phyloP scores from a whole-genome alignment of 768 basidiomycete genomes.

The Suillus plorans region DNA sequence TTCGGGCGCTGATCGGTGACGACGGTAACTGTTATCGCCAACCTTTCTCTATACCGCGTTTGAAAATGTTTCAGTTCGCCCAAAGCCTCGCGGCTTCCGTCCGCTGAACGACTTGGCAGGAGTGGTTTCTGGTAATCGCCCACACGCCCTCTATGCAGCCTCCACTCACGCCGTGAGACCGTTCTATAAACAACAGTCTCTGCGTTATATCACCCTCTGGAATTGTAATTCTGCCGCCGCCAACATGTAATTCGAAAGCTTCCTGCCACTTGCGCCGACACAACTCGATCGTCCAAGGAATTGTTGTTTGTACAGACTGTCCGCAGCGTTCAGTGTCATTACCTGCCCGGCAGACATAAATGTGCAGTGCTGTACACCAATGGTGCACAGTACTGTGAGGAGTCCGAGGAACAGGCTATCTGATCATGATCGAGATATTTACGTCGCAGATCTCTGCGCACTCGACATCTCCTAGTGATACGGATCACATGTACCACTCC shows the following conservation, averaged over 20 bases:
- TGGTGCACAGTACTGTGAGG: background rate
- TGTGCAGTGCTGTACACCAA: background rate
- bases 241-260: background rate
- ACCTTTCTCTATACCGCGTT: background rate
- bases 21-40: background rate
- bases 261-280: background rate
- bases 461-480: background rate
- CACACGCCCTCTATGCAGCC: background rate
- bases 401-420: background rate
- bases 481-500: background rate
- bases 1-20: background rate
- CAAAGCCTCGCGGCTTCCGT: background rate
- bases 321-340: background rate
- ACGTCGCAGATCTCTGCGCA: background rate
- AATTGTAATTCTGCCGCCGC: background rate
- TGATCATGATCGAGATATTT: background rate
- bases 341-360: background rate
- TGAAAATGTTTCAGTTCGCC: background rate
- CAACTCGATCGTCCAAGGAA: background rate
- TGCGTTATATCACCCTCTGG: background rate
- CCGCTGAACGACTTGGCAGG: background rate
- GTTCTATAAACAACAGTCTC: background rate
- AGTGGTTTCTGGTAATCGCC: background rate
- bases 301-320: background rate
- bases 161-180: background rate